Evolutionary conservation across 2,329 filamentous ascomycete species (phyloP).

Genomic region (Fusarium sp.): DNA sequence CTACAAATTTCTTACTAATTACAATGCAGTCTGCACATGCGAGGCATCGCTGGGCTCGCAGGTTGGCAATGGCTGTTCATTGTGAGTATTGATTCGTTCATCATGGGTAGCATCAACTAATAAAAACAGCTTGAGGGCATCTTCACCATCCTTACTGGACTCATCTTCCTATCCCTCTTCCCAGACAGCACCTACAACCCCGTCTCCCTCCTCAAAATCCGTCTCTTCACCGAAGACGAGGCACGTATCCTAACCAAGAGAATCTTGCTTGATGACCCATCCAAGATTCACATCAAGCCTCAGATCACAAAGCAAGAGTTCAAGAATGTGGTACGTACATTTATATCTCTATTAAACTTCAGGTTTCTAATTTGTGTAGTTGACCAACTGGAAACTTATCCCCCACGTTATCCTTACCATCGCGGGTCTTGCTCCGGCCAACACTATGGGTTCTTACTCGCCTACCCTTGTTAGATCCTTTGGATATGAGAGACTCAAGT

Average conservation of each 20-base stretch:
- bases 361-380: slow-evolving; percentile 30
- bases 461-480: slow-evolving; percentile 46
- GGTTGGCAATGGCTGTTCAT: slow-evolving; percentile 43
- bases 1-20: neutral
- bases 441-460: slow-evolving; percentile 33
- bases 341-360: neutral
- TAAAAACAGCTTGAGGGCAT: slow-evolving; percentile 44
- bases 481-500: slow-evolving; percentile 47
- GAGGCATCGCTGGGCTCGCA: slow-evolving; percentile 36
- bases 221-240: slow-evolving; percentile 49
- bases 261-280: slow-evolving; percentile 43
- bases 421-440: slow-evolving; percentile 28
- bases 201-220: slow-evolving; percentile 43
- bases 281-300: slow-evolving; percentile 45
- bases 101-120: neutral
- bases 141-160: slow-evolving; percentile 45
- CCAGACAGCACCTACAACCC: slow-evolving; percentile 41
- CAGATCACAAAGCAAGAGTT: slow-evolving; percentile 47
- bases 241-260: slow-evolving; percentile 46
- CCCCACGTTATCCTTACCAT: slow-evolving; percentile 45
- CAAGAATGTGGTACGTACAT: slow-evolving; percentile 44
- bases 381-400: slow-evolving; percentile 51
- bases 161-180: slow-evolving; percentile 31
- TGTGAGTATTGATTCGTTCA: neutral
- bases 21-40: slow-evolving; percentile 34